phyloP scores from a whole-genome alignment of 2,329 filamentous ascomycete genomes.

The Talaromyces sp. region DNA sequence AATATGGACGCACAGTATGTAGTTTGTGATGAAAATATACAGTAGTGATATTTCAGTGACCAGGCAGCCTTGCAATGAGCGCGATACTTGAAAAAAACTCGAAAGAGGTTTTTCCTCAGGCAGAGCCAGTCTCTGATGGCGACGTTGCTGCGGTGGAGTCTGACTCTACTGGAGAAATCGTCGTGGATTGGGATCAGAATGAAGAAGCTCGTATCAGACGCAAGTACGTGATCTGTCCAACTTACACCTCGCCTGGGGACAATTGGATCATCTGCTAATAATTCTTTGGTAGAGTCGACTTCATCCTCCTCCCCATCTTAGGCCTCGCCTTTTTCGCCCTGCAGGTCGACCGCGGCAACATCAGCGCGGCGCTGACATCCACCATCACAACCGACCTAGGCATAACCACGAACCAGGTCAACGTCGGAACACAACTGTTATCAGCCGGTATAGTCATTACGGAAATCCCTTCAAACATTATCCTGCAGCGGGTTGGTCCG shows the following conservation, averaged over 20 bases:
- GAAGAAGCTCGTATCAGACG: slow-evolving; percentile 26
- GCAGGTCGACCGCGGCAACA: slow-evolving; percentile 39
- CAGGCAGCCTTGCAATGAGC: not conserved
- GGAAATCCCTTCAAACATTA: slow-evolving; percentile 52
- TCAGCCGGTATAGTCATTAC: slow-evolving; percentile 50
- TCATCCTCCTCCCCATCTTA: slow-evolving; percentile 30
- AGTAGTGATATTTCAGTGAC: too few species aligned
- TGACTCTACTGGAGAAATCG: slow-evolving; percentile 21
- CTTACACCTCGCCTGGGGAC: too few species aligned
- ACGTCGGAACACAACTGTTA: slow-evolving; percentile 53
- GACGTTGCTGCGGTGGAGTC: slow-evolving; percentile 18
- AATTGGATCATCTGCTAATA: not conserved
- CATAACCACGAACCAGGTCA: slow-evolving; percentile 52
- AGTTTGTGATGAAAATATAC: too few species aligned
- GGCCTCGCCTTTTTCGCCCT: slow-evolving; percentile 29
- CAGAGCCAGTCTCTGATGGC: not conserved
- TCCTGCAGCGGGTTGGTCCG: slow-evolving; percentile 51
- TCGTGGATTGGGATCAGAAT: slow-evolving; percentile 27
- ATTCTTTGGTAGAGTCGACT: slow-evolving; percentile 25
- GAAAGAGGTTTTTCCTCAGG: slow-evolving; percentile 1
- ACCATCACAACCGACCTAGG: slow-evolving; percentile 50
- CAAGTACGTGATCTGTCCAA: slow-evolving; percentile 23
- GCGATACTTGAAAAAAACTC: not conserved
- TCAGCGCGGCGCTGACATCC: slow-evolving; percentile 52
- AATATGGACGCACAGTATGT: not conserved